Evolutionary conservation across 1,139 yeast genomes (phyloP).

Genomic region (Candida sojae): DNA sequence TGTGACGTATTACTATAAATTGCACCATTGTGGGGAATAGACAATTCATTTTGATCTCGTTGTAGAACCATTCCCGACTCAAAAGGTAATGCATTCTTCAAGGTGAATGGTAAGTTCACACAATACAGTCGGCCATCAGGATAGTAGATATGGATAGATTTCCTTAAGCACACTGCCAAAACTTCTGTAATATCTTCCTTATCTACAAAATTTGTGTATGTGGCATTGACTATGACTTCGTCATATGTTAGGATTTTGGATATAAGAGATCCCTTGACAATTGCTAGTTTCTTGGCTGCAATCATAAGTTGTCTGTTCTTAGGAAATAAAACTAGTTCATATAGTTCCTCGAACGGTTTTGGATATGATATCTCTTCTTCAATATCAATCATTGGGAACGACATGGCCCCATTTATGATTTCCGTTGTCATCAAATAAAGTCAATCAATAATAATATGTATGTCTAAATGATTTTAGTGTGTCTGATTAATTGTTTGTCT

Average conservation of each 20-base stretch:
- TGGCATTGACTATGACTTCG: constrained; percentile 48
- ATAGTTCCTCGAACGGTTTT: constrained; percentile 14
- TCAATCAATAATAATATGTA: constrained; percentile 21
- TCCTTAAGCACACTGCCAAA: constrained; percentile 52
- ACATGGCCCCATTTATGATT: constrained; percentile 2
- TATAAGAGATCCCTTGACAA: constrained; percentile 15
- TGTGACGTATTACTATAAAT: constrained; percentile 19
- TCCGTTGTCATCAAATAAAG: not conserved
- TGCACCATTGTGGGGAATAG: constrained; percentile 11
- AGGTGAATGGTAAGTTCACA: constrained; percentile 63
- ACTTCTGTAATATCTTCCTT: constrained; percentile 8
- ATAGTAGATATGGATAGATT: constrained; percentile 58
- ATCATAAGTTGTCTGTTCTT: constrained; percentile 32
- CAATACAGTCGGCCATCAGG: constrained; percentile 58
- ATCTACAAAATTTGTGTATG: constrained; percentile 43
- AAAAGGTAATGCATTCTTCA: constrained; percentile 57
- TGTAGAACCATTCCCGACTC: constrained; percentile 68
- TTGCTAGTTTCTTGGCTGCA: constrained; percentile 21
- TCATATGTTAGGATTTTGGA: constrained; percentile 52
- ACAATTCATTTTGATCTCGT: constrained; percentile 15
- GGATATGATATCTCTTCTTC: constrained; percentile 19
- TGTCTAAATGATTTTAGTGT: constrained; percentile 10
- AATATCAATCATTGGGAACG: constrained; percentile 9
- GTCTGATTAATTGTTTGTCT: not conserved
- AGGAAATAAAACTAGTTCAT: constrained; percentile 25